Conservation (phyloP, 2,329 filamentous ascomycete species). For the Stachybotrys chlorohalonatus region DNA sequence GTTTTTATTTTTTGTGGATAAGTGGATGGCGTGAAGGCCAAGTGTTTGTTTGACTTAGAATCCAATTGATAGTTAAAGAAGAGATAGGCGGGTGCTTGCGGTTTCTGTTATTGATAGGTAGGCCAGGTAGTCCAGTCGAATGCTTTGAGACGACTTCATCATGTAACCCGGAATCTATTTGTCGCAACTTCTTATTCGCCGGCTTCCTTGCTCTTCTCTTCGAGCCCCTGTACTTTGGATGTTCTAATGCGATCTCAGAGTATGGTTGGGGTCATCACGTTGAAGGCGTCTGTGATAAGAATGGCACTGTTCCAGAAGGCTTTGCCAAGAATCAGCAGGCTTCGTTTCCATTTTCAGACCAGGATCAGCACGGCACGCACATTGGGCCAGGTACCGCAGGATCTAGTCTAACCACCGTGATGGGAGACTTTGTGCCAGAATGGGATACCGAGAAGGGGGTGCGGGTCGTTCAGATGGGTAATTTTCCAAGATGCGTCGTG, state of each 20-base stretch:
- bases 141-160: too few relatives aligned
- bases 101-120: too few relatives aligned
- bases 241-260: background rate
- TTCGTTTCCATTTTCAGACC: background rate
- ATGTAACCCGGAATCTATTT: too few relatives aligned
- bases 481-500: background rate
- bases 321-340: background rate
- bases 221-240: too few relatives aligned
- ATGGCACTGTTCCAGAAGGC: background rate
- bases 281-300: background rate
- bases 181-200: too few relatives aligned
- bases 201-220: too few relatives aligned
- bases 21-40: too few relatives aligned
- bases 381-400: background rate
- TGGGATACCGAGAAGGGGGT: background rate
- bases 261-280: background rate
- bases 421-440: background rate
- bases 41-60: too few relatives aligned
- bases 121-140: too few relatives aligned
- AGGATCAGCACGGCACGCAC: background rate
- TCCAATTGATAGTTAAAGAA: too few relatives aligned
- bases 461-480: background rate
- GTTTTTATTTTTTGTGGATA: too few relatives aligned
- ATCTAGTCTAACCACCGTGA: background rate
- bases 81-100: too few relatives aligned